Evolutionary conservation across 1,139 yeast genomes (phyloP), one percentile per base, ranked within the genome.

Genomic region (Blastobotrys aristatus): DNA sequence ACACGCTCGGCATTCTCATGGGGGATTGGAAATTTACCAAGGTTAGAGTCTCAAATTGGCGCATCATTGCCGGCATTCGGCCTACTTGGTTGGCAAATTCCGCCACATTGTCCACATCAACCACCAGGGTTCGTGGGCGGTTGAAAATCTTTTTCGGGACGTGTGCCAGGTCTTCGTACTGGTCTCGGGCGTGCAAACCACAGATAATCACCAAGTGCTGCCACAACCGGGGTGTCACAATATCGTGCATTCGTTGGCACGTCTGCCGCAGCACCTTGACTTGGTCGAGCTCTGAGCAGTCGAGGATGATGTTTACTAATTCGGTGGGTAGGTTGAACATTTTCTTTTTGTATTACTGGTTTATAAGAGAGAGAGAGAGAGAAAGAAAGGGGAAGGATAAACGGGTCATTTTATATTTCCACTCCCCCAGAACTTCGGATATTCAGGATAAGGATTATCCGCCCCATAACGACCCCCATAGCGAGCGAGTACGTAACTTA

Each of bases 201-300:
- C 46, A 43, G 14, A 43, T 22, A n/a, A 43, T 11, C n/a, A 43
- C 46, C 41, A 43, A 17, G 24, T 43, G 41, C 13, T 36, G 22
- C 46, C 46, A 43, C 7, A 43, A 7, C 21, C 41, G 32, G 2
- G 41, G 36, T 3, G 46, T 36, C 8, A 20, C 29, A 16, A 43
- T 36, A 20, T 43, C 37, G 30, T 36, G 41, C 24, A 36, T 27
- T 20, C 41, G 41, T 21, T 26, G 41, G 36, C 37, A n/a, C n/a
- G 37, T 30, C 17, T n/a, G 22, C n/a, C 46, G 35, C 4, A 21
- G 20, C 18, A 5, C 7, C 14, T n/a, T 26, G 20, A 37, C 10
- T 26, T 26, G 31, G 20, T 34, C 26, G 31, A 33, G 32, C 6
- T 32, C 38, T 2, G 20, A 18, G 14, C 30, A 11, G 22, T 41